These are phyloP conservation scores for Penicillium argentinense DNA, from an alignment of 495 filamentous ascomycete genomes.

Conservation along the genomic window DNA sequence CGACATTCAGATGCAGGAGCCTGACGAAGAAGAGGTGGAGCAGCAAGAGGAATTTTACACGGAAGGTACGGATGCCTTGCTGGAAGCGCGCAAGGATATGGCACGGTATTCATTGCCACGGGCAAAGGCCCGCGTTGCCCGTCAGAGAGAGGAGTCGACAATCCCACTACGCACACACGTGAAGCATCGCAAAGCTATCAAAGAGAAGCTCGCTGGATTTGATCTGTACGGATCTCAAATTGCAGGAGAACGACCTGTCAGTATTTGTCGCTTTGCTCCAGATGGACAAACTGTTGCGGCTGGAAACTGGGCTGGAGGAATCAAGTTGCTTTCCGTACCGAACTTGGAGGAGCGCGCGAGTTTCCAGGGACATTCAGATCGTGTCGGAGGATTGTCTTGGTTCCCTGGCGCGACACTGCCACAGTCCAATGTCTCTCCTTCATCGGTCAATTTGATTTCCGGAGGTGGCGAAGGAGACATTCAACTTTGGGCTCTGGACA, in stretches of 20 bases:
- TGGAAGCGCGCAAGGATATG: constrained; percentile 77
- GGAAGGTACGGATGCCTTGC: constrained; percentile 68
- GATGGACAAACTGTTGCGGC: constrained; percentile 80
- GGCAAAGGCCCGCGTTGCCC: constrained; percentile 71
- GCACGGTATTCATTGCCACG: constrained; percentile 82
- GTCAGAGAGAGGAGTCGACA: constrained; percentile 73
- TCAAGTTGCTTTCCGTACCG: constrained; percentile 82
- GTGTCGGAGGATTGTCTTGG: constrained; percentile 90
- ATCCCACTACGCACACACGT: constrained; percentile 87
- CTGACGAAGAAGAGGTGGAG: constrained; percentile 56
- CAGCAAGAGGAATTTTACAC: constrained; percentile 98
- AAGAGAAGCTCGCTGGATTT: constrained; percentile 77
- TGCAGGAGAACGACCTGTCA: constrained; percentile 83
- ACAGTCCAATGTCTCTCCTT: constrained; percentile 63
- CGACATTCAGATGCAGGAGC: constrained; percentile 63
- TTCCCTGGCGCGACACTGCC: constrained; percentile 78
- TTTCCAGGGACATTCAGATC: constrained; percentile 79
- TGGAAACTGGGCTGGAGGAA: constrained; percentile 86
- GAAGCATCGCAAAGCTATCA: constrained; percentile 84
- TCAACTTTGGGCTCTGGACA: constrained; percentile 84
- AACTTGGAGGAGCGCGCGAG: constrained; percentile 72
- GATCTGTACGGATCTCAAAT: constrained; percentile 92
- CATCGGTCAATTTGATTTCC: constrained; percentile 81
- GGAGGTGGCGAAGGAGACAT: constrained; percentile 88
- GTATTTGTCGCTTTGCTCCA: constrained; percentile 87